phyloP scores from a whole-genome alignment of 2,329 filamentous ascomycete species.

The Amesomyces nigricolor region DNA sequence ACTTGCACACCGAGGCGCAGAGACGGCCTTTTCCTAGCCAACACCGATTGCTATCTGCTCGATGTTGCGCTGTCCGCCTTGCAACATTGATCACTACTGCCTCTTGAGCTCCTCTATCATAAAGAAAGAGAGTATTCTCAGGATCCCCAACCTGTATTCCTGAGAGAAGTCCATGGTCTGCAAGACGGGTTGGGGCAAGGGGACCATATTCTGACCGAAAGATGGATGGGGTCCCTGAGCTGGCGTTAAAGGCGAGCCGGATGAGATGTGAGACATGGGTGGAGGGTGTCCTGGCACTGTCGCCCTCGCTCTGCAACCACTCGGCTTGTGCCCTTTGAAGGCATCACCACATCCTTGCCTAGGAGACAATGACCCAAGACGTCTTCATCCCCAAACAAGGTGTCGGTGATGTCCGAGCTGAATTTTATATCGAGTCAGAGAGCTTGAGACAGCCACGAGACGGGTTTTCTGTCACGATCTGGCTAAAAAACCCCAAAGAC shows the following conservation, averaged over 20 bases:
- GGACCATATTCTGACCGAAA: too few species aligned
- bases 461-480: too few species aligned
- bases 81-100: neutral
- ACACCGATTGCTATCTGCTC: neutral
- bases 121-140: neutral
- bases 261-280: constrained; percentile 2
- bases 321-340: constrained; percentile 6
- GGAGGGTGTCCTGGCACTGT: constrained; percentile 5
- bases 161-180: constrained; percentile 5
- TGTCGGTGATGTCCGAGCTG: neutral
- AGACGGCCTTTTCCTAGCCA: neutral
- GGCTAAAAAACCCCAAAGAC: too few species aligned
- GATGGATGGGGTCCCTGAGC: neutral
- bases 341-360: constrained; percentile 6
- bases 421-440: neutral
- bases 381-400: constrained; percentile 1
- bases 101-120: constrained; percentile 4
- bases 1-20: neutral
- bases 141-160: too few species aligned
- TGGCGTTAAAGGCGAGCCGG: constrained; percentile 4
- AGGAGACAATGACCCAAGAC: neutral
- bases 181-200: neutral
- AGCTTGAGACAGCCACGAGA: too few species aligned
- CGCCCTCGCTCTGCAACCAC: constrained; percentile 4
- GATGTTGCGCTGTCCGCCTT: neutral